phyloP scores from a whole-genome alignment of 441 rosid genomes.

The Omphalea diandra region DNA sequence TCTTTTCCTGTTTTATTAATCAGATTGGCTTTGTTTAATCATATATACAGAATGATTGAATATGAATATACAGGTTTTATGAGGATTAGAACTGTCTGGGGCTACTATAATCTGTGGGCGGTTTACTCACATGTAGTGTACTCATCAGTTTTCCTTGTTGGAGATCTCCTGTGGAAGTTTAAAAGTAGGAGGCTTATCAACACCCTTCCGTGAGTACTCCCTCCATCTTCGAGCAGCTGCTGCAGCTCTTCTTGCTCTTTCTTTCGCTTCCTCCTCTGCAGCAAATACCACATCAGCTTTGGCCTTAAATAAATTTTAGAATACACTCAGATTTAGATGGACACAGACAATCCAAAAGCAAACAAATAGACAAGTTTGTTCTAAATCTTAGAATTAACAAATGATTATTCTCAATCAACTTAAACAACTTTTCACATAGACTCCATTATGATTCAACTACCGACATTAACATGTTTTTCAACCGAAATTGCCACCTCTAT shows the following conservation, averaged over 20 bases:
- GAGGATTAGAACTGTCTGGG: no score
- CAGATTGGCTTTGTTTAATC: neutral
- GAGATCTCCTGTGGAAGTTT: conserved; percentile 75
- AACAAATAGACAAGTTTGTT: neutral
- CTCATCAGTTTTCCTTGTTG: conserved; percentile 39
- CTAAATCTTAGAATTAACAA: no score
- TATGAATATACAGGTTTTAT: neutral
- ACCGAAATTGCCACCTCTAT: neutral
- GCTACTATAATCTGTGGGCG: neutral
- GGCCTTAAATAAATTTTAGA: neutral
- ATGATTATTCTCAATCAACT: no score
- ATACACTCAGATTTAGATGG: neutral
- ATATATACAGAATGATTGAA: no score
- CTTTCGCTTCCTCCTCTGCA: conserved; percentile 81
- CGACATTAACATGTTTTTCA: no score
- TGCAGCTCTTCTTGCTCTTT: conserved; percentile 69
- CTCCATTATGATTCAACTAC: no score
- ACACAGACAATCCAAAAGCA: neutral
- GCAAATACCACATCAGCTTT: conserved; percentile 13
- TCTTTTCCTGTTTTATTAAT: neutral
- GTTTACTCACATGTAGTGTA: no score
- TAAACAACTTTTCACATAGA: no score
- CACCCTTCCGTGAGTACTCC: conserved; percentile 86
- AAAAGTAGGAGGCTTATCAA: conserved; percentile 66
- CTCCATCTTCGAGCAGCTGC: conserved; percentile 94